Evolutionary conservation across 2,329 filamentous ascomycete genomes (phyloP).

Genomic region (Chrysoporthe deuterocubensis): DNA sequence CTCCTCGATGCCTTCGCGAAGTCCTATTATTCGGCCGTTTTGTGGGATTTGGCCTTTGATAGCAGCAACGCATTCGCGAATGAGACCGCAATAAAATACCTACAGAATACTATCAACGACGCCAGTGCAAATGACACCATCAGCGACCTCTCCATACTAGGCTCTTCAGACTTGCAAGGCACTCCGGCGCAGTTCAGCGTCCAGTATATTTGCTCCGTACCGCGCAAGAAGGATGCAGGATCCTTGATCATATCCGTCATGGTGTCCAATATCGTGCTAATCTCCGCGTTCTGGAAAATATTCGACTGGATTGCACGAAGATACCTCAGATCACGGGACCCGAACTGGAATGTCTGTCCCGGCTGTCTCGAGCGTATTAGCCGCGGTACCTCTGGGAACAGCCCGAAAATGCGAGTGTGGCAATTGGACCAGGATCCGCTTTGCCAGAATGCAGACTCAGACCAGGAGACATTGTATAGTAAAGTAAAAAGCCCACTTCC

Average conservation of each 20-base stretch:
- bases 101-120: constrained; percentile 8
- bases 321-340: constrained; percentile 10
- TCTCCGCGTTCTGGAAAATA: constrained; percentile 26
- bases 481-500: background rate
- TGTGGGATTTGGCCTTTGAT: constrained; percentile 23
- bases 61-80: constrained; percentile 16
- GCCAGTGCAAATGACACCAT: background rate
- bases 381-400: background rate
- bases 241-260: constrained; percentile 22
- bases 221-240: constrained; percentile 21
- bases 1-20: constrained; percentile 23
- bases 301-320: constrained; percentile 18
- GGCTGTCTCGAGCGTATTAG: constrained; percentile 11
- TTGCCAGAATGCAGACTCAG: constrained; percentile 12
- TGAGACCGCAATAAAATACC: background rate
- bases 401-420: background rate
- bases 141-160: constrained; percentile 5
- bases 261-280: constrained; percentile 18
- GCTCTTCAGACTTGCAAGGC: constrained; percentile 13
- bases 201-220: constrained; percentile 24
- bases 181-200: constrained; percentile 18
- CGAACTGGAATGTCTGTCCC: constrained; percentile 15
- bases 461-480: background rate
- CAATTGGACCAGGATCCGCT: constrained; percentile 22
- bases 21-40: constrained; percentile 22